phyloP scores from a whole-genome alignment of 73 alveolate genomes.

The Blepharisma stoltei region DNA sequence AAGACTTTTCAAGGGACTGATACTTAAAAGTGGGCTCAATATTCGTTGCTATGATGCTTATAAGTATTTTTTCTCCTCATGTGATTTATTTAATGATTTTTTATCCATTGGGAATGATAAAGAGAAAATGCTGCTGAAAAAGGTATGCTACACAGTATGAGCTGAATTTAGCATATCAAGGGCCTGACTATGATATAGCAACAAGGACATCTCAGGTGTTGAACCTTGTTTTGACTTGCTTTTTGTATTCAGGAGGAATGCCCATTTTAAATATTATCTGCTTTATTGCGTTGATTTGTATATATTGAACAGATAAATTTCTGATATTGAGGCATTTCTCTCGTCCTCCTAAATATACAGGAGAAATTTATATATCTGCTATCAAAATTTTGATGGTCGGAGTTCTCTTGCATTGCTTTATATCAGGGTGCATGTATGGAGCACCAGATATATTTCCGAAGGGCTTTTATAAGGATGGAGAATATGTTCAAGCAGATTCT shows the following conservation, averaged over 20 bases:
- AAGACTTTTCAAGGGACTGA: conserved; percentile 13
- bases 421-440: conserved; percentile 17
- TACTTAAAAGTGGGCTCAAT: conserved; percentile 20
- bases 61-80: conserved; percentile 24
- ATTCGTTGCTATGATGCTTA: conserved; percentile 3
- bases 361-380: neutral
- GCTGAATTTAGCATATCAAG: neutral
- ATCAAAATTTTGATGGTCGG: neutral
- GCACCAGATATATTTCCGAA: conserved; percentile 5
- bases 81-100: neutral
- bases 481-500: too few relatives aligned
- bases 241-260: conserved; percentile 60
- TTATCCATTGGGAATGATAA: neutral
- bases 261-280: conserved; percentile 52
- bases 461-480: too few relatives aligned
- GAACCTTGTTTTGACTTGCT: conserved; percentile 33
- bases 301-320: conserved; percentile 58
- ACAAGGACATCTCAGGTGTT: conserved; percentile 10
- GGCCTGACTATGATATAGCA: conserved; percentile 4
- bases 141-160: neutral
- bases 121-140: neutral
- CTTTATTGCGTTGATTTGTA: conserved; percentile 25
- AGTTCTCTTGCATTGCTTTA: conserved; percentile 21
- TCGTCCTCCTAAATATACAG: conserved; percentile 43
- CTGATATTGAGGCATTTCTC: conserved; percentile 36